These are phyloP conservation scores for Phytophthora sansomeana DNA, from an alignment of 352 stramenopile genomes.

Conservation along the genomic window DNA sequence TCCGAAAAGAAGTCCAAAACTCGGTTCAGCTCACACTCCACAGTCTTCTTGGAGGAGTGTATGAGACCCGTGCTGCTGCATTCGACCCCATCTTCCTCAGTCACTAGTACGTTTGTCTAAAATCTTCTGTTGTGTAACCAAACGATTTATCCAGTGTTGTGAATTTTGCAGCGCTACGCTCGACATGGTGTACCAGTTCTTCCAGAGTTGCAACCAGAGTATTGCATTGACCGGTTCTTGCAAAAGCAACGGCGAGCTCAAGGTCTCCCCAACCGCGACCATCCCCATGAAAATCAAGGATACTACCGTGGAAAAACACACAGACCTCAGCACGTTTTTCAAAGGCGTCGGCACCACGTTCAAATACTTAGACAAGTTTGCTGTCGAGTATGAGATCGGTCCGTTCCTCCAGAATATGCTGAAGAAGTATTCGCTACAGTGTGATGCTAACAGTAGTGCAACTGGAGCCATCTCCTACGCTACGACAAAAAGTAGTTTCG, in stretches of 20 bases:
- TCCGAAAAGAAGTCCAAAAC: slow-evolving; percentile 45
- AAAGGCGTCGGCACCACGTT: slow-evolving; percentile 40
- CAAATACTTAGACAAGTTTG: slow-evolving; percentile 46
- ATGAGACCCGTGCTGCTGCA: slow-evolving; percentile 49
- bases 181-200: slow-evolving; percentile 72
- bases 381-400: slow-evolving; percentile 67
- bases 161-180: slow-evolving; percentile 46
- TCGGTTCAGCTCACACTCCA: slow-evolving; percentile 54
- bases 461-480: slow-evolving; percentile 49
- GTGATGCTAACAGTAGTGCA: slow-evolving; percentile 39
- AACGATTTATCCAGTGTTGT: slow-evolving; percentile 16
- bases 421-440: slow-evolving; percentile 60
- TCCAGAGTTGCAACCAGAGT: slow-evolving; percentile 63
- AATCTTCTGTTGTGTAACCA: background rate
- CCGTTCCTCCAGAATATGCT: slow-evolving; percentile 67
- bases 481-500: slow-evolving; percentile 45
- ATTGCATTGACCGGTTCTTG: slow-evolving; percentile 43
- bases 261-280: slow-evolving; percentile 39
- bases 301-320: slow-evolving; percentile 41
- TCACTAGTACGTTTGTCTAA: slow-evolving; percentile 50
- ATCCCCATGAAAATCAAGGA: slow-evolving; percentile 49
- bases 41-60: slow-evolving; percentile 49
- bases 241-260: slow-evolving; percentile 24
- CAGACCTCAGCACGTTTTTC: slow-evolving; percentile 44
- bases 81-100: slow-evolving; percentile 60